Base-by-base conservation (phyloP, 192 early-diverging fungal genomes). In the Coemansia sp. region DNA sequence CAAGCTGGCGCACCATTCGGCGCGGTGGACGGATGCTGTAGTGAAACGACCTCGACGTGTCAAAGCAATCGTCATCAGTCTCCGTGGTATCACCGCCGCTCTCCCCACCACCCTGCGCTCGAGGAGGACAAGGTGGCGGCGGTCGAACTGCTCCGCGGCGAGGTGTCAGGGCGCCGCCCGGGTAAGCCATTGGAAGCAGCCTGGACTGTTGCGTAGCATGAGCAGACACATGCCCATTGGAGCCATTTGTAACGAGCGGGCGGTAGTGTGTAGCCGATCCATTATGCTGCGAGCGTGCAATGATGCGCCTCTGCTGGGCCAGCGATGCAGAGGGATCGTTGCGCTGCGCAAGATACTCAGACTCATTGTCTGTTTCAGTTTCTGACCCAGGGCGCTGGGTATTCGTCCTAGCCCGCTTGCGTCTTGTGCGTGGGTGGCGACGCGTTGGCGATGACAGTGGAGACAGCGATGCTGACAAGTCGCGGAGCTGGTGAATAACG, bases 31-130 rank as follows among this genome's bases (percentile, higher is more conserved):
- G 60, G 33, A 70, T 70, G 27, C 76, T 73, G 21, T 63, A 57
- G 46, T 74, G 70, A 19, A 74, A 42, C 10, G 71, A 63, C 17
- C 58, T 56, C 9, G 57, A 21, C 0, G 56, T 67, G 10, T 63
- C 62, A 54, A 80, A 80, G 38, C 73, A 80, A 18, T 80, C 76
- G 12, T 80, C 76, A 32, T 80, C 76, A 0, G 76, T 80, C 57
- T 80, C 76, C 12, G 76, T 80, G 1, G 76, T 70, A 7, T 73
- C 70, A 34, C 71, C 67, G 34, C 35, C 64, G 52, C 67, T 70
- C 22, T 62, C 50, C 32, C 52, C 37, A n/a, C 43, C 48, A 12
- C 55, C 41, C 11, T 38, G 42, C 12, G 12, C n/a, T 1, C 24
- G 52, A 8, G 27, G 52, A 8, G 52, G 52, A 34, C 24, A 32